Evolutionary conservation across 345 rosid species (phyloP).

Genomic region (Linum tenue): DNA sequence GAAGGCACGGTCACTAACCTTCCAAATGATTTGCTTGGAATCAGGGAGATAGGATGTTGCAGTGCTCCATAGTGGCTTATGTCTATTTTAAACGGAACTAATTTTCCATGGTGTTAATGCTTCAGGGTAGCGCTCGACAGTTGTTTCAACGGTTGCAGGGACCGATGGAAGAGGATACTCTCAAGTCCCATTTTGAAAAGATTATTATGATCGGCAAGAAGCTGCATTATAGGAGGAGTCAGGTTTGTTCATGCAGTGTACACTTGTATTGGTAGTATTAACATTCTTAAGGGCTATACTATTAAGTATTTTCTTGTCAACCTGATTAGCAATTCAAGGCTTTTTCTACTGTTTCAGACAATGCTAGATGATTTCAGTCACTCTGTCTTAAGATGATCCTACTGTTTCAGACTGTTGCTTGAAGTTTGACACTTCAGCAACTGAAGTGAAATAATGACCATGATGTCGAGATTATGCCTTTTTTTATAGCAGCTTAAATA

Average conservation of each 20-base stretch:
- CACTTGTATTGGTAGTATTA: not conserved
- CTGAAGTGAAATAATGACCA: not conserved
- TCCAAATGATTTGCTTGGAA: not conserved
- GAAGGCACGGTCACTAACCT: conserved; percentile 39
- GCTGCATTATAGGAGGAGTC: conserved; percentile 48
- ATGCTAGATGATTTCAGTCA: too few relatives aligned
- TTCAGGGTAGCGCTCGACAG: conserved; percentile 98
- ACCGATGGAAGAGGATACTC: conserved; percentile 90
- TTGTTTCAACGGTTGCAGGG: conserved; percentile 93
- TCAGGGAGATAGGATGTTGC: too few relatives aligned
- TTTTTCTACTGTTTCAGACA: conserved; percentile 1
- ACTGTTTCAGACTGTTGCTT: not conserved
- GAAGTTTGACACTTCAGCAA: not conserved
- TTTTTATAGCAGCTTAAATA: not conserved
- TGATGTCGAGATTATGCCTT: not conserved
- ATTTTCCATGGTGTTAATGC: not conserved
- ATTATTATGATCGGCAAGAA: conserved; percentile 75
- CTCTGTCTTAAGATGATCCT: not conserved
- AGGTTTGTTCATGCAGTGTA: conserved; percentile 39
- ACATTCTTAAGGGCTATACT: not conserved
- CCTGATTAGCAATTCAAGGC: not conserved
- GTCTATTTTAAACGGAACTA: not conserved
- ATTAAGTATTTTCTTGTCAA: not conserved
- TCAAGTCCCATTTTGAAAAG: conserved; percentile 95
- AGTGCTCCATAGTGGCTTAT: not conserved